A percentile compares a stretch with the other conserved stretches of the same genome.
Conservation (phyloP, 2,329 filamentous ascomycete genomes). For the Verticillium tricorpus region DNA sequence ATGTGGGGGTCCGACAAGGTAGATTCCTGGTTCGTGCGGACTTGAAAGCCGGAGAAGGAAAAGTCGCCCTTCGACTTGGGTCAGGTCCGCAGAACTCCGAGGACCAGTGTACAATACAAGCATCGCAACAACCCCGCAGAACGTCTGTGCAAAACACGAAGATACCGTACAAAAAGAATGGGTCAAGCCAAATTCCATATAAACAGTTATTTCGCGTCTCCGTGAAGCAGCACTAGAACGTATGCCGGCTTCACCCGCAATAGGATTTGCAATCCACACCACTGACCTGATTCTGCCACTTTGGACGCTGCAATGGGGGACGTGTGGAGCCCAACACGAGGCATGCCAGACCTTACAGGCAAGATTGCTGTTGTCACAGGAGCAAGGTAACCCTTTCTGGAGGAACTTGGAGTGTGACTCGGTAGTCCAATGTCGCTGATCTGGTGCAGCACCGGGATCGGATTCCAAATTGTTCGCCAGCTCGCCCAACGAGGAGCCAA, state of each 20-base stretch:
- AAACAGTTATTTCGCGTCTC: background rate
- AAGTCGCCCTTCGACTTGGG: background rate
- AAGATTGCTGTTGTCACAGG: constrained; percentile 20
- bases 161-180: background rate
- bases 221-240: background rate
- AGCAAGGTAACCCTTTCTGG: constrained; percentile 13
- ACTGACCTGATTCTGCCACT: background rate
- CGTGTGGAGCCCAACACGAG: background rate
- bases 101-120: background rate
- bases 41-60: background rate
- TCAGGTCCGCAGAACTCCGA: background rate
- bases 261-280: background rate
- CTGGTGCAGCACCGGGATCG: constrained; percentile 16
- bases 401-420: background rate
- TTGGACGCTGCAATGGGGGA: background rate
- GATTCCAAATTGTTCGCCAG: constrained; percentile 15
- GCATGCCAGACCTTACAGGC: constrained; percentile 14
- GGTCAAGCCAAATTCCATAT: background rate
- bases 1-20: constrained; percentile 12
- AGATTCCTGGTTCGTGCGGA: constrained; percentile 8
- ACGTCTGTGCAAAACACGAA: background rate
- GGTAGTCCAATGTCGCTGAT: background rate
- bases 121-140: background rate
- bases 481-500: constrained; percentile 19
- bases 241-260: background rate